Conservation (phyloP, 208 protist species). For the Acanthamoeba royreba region DNA sequence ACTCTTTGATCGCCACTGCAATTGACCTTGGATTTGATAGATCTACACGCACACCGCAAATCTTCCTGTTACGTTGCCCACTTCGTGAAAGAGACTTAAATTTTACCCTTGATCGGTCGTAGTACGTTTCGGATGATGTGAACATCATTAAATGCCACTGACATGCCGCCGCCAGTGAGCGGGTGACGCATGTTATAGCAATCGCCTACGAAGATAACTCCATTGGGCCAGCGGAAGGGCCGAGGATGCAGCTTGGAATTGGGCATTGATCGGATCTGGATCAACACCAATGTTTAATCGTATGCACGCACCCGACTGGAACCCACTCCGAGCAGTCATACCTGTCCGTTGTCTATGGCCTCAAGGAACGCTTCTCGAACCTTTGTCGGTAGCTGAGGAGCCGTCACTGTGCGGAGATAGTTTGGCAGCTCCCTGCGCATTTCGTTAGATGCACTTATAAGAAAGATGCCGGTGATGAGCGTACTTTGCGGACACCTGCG, state of each 20-base stretch:
- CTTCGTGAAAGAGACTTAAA: slow-evolving; percentile 37
- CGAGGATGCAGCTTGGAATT: slow-evolving; percentile 85
- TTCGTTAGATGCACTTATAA: not conserved
- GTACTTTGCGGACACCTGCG: not conserved
- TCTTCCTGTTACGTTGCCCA: no score
- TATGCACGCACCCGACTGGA: no score
- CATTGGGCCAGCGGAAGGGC: slow-evolving; percentile 83
- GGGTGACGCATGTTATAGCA: slow-evolving; percentile 82
- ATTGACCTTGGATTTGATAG: slow-evolving; percentile 78
- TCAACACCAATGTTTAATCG: no score
- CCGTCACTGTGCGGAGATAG: slow-evolving; percentile 84
- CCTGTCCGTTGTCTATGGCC: slow-evolving; percentile 66
- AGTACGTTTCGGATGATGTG: slow-evolving; percentile 63
- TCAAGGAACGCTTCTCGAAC: slow-evolving; percentile 80
- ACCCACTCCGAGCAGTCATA: no score
- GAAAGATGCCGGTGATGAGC: not conserved
- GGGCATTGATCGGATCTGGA: slow-evolving; percentile 74
- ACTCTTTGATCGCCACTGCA: slow-evolving; percentile 59
- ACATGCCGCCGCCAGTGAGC: slow-evolving; percentile 72
- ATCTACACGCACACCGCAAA: no score
- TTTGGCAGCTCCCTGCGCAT: slow-evolving; percentile 73
- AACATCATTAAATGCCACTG: slow-evolving; percentile 77
- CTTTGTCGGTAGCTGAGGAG: slow-evolving; percentile 82
- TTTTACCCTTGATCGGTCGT: not conserved
- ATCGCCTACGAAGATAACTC: slow-evolving; percentile 88